Conservation (phyloP, 1,284 basidiomycete genomes). For the Boletus nobilissimus region DNA sequence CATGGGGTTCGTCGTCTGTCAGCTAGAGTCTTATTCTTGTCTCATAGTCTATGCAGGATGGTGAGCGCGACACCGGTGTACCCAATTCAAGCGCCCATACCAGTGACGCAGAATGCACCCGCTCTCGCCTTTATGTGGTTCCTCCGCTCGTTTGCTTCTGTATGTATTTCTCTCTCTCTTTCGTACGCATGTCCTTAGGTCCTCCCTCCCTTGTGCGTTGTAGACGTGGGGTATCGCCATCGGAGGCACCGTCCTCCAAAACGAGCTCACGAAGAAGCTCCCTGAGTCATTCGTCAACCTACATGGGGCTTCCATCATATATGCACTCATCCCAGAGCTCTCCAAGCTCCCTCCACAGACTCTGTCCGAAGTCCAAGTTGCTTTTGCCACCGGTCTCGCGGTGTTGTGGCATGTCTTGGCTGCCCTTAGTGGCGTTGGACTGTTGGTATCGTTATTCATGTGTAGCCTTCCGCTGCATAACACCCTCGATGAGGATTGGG, state of each 20-base stretch:
- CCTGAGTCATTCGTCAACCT: constrained; percentile 37
- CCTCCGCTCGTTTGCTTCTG: constrained; percentile 43
- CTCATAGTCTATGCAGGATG: background rate
- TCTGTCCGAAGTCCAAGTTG: background rate
- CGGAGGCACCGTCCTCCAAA: constrained; percentile 5
- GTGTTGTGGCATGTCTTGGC: constrained; percentile 3
- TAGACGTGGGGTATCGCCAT: constrained; percentile 11
- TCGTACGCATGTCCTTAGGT: background rate
- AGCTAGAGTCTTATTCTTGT: background rate
- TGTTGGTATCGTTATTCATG: no score
- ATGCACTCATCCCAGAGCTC: constrained; percentile 23
- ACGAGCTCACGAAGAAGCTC: constrained; percentile 38
- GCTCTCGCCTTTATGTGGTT: constrained; percentile 49
- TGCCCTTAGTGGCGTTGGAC: background rate
- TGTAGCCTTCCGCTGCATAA: no score
- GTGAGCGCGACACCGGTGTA: constrained; percentile 23
- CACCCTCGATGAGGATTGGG: no score
- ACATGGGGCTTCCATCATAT: constrained; percentile 22
- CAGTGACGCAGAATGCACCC: constrained; percentile 44
- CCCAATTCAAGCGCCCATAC: constrained; percentile 51
- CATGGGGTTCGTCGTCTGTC: constrained; percentile 12
- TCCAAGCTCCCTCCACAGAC: constrained; percentile 3
- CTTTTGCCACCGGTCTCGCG: constrained; percentile 5
- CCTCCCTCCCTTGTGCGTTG: background rate
- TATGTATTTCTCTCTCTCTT: background rate